Base-by-base conservation (phyloP, 1,284 basidiomycete genomes). In the Mycosarcoma maydis region DNA sequence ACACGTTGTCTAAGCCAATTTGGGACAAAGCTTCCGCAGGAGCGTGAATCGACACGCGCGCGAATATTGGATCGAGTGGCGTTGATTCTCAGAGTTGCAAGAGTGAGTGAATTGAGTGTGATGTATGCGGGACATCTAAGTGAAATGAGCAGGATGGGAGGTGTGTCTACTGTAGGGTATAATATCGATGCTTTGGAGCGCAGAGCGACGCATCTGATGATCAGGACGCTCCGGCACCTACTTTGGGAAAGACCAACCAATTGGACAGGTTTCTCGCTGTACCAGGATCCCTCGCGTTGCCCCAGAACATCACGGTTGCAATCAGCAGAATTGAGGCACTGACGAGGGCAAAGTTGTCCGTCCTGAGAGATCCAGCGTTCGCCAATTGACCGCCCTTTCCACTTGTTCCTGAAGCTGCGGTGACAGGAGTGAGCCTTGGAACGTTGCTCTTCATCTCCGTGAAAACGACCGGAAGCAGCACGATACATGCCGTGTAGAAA, bases 401-500 rank as follows among this genome's bases (percentile, higher is more conserved):
- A 19, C 30, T 36, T 11, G n/a, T 45, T 9, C 16, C 4, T n/a
- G 43, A 26, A 14, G 33, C 20, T 19, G 39, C 11, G 2, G 41
- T n/a, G 1, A 22, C 27, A 3, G 59, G 44, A 24, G 29, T 46
- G 24, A 71, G 46, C 8, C 46, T 23, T 0, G 68, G 68, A 6
- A 71, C 38, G 43, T 80, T 80, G n/a, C 57, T 24, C 43, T 64
- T 64, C 44, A 80, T 43, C 60, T 81, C 80, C 8, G 80, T 77
- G 27, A 69, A 74, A 14, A 80, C 73, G n/a, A 81, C 77, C 3
- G 80, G 80, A 11, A 81, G 36, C 34, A 81, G 54, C 3, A 81
- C 80, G 26, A 77, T 56, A 47, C 80, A 81, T 14, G 80, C 80
- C 6, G 77, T 80, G 41, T 61, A 75, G 39, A 81, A 72, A 37